Evolutionary conservation across 2,329 filamentous ascomycete genomes (phyloP), one percentile per base, ranked within the genome.

Genomic region (Cyclaneusma minus): DNA sequence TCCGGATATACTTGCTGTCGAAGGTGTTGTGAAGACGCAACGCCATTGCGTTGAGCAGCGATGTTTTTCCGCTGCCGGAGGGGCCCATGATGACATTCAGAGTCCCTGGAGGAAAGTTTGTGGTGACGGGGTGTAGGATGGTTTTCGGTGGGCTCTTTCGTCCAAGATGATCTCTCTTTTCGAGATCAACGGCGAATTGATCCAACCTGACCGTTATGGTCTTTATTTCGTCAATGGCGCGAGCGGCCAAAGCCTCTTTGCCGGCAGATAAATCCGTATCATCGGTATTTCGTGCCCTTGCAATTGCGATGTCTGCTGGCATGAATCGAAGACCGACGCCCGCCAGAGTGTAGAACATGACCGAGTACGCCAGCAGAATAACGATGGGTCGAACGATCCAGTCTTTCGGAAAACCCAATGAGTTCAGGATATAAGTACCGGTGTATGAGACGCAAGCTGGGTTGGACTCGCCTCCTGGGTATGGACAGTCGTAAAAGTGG

Each of bases 71-170:
- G 23, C 69, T 76, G 0, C 79, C 79, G 0, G 76, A 82, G 0
- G 79, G 79, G 0, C 79, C 79, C 77, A 84, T 83, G 35, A 85
- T 79, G 13, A 83, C 63, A 35, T 84, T 84, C 9, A 85, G 44
- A 9, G 64, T 56, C 1, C 77, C 76, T 0, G 79, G 65, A 24
- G 68, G 60, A 36, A 85, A 84, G 0, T 64, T 68, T 0, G 75
- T 57, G 2, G 62, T 71, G 8, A 84, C 60, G 0, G 75, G 73
- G 29, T 73, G 62, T 9, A 85, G 51, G 7, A 85, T 83, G 0
- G 51, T 60, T 42, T 67, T 69, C 1, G 50, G 55, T 0, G 62
- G 60, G 2, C 63, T 34, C 31, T 54, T 68, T 38, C 58, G 62
- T 6, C 66, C 65, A 2, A 54, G 50, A 0, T 60, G 31, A 0